Percentiles rank a stretch among this genome's conserved stretches.
Evolutionary conservation across 129 eudicot species (phyloP).

Genomic region (Lonicera japonica): DNA sequence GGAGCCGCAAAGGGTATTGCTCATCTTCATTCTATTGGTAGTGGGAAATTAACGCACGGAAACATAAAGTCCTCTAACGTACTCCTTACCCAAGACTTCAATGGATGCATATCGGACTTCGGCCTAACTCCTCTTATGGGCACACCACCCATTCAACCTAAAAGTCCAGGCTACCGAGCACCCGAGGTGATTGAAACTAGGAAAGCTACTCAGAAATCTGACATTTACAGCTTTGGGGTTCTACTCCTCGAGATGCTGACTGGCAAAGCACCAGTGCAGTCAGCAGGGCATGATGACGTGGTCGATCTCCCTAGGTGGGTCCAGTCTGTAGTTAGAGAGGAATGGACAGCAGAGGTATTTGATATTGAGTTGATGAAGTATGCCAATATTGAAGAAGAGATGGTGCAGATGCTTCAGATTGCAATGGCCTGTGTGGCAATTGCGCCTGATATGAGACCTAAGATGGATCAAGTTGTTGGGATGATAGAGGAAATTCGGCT

Average conservation of each 20-base stretch:
- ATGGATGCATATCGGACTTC: slow-evolving; percentile 56
- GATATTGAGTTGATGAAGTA: slow-evolving; percentile 60
- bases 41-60: slow-evolving; percentile 58
- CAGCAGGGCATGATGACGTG: slow-evolving; percentile 62
- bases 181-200: slow-evolving; percentile 58
- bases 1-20: slow-evolving; percentile 80
- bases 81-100: slow-evolving; percentile 50
- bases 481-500: slow-evolving; percentile 63
- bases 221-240: slow-evolving; percentile 87
- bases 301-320: slow-evolving; percentile 90
- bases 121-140: slow-evolving; percentile 70
- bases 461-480: slow-evolving; percentile 64
- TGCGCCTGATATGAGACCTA: slow-evolving; percentile 62
- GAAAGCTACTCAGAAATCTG: slow-evolving; percentile 62
- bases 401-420: slow-evolving; percentile 91
- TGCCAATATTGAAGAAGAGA: slow-evolving; percentile 65
- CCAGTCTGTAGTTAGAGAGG: slow-evolving; percentile 82
- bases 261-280: slow-evolving; percentile 69
- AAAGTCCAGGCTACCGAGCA: slow-evolving; percentile 67
- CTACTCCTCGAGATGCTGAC: slow-evolving; percentile 79
- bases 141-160: slow-evolving; percentile 44
- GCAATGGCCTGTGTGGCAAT: slow-evolving; percentile 80
- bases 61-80: slow-evolving; percentile 81
- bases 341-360: slow-evolving; percentile 93
- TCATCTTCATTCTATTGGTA: slow-evolving; percentile 54